Conservation (phyloP, 345 rosid species). For the Limnanthes douglasii region DNA sequence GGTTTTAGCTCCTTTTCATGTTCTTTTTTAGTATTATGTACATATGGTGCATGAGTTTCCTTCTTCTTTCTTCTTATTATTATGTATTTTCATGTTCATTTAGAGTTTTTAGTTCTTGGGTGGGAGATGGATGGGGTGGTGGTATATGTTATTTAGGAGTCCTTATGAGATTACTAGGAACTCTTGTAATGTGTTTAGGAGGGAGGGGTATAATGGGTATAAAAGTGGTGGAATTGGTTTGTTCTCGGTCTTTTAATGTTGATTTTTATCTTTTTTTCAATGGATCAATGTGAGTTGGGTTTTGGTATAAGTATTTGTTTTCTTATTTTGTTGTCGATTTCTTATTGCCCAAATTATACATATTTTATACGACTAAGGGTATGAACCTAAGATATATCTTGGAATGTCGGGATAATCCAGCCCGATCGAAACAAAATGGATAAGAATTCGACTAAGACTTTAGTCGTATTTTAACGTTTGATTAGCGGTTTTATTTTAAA, state of each 20-base stretch:
- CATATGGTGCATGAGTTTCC: constrained; percentile 23
- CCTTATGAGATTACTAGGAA: constrained; percentile 11
- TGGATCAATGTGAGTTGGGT: constrained; percentile 2
- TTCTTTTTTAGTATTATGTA: constrained; percentile 10
- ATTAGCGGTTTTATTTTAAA: too few relatives aligned
- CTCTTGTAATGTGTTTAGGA: constrained; percentile 7
- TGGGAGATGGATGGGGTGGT: too few relatives aligned
- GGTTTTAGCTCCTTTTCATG: constrained; percentile 13
- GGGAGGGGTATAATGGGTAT: constrained; percentile 25
- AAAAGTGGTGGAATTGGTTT: constrained; percentile 34
- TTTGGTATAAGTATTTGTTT: too few relatives aligned
- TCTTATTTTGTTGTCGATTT: too few relatives aligned
- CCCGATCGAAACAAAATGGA: too few relatives aligned
- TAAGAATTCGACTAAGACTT: too few relatives aligned
- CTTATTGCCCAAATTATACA: too few relatives aligned
- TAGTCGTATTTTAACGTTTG: too few relatives aligned
- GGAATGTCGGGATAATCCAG: too few relatives aligned
- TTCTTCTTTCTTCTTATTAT: constrained; percentile 13
- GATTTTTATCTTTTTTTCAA: constrained; percentile 13
- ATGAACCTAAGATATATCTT: too few relatives aligned
- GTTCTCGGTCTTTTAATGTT: too few relatives aligned
- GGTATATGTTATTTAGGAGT: constrained; percentile 14
- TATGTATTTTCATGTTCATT: constrained; percentile 9
- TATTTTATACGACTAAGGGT: too few relatives aligned
- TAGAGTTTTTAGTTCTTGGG: constrained; percentile 6